phyloP scores from a whole-genome alignment of 2,329 filamentous ascomycete genomes.

The Pseudofabraea citricarpa region DNA sequence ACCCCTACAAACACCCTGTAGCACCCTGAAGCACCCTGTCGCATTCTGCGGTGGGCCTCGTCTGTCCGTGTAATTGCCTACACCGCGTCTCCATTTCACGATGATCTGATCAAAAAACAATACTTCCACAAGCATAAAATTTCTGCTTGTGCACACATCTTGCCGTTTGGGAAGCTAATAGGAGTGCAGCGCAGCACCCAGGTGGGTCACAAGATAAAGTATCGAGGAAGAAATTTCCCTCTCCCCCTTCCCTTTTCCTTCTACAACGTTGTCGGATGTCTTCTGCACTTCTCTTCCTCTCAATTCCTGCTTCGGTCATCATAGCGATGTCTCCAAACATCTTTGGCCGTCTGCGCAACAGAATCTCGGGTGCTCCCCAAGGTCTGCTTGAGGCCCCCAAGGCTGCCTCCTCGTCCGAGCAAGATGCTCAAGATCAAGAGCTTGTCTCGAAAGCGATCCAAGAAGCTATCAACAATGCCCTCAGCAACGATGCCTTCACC shows the following conservation, averaged over 20 bases:
- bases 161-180: too few species aligned
- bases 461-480: constrained; percentile 18
- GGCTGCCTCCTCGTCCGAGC: constrained; percentile 8
- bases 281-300: constrained; percentile 1
- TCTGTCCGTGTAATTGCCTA: too few species aligned
- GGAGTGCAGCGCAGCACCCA: too few species aligned
- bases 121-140: too few species aligned
- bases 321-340: constrained; percentile 12
- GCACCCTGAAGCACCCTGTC: too few species aligned
- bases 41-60: too few species aligned
- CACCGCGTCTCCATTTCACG: too few species aligned
- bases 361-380: constrained; percentile 4
- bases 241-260: neutral
- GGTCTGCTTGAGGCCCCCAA: constrained; percentile 3
- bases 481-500: constrained; percentile 21
- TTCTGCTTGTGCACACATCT: too few species aligned
- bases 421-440: constrained; percentile 16
- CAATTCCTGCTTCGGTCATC: constrained; percentile 1
- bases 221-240: neutral
- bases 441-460: constrained; percentile 17
- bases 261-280: constrained; percentile 2
- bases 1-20: too few species aligned
- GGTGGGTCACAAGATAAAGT: neutral
- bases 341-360: constrained; percentile 11
- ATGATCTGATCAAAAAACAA: too few species aligned